Conservation (phyloP, 306 rosid species). For the Casuarina equisetifolia region DNA sequence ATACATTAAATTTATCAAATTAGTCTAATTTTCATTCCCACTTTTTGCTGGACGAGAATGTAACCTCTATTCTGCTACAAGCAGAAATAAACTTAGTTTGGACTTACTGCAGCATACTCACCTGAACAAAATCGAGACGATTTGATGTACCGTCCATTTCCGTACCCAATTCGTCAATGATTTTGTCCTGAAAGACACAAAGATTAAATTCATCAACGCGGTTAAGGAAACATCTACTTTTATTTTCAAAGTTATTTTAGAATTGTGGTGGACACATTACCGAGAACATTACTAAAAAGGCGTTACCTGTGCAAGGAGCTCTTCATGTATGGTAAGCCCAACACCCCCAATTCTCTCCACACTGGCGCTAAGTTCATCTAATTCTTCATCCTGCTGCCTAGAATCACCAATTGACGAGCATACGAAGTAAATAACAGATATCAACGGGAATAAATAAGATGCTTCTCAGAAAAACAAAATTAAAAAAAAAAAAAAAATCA, state of each 20-base stretch:
- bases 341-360: slow-evolving; percentile 96
- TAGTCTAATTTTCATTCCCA: not conserved
- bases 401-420: slow-evolving; percentile 25
- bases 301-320: slow-evolving; percentile 82
- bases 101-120: slow-evolving; percentile 45
- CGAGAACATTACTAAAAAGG: slow-evolving; percentile 15
- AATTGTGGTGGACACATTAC: not conserved
- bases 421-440: slow-evolving; percentile 29
- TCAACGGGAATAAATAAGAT: not conserved
- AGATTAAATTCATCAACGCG: slow-evolving; percentile 14
- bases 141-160: slow-evolving; percentile 96
- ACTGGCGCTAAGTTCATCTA: slow-evolving; percentile 90
- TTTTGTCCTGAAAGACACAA: slow-evolving; percentile 68
- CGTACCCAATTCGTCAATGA: slow-evolving; percentile 77
- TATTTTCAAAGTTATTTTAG: not conserved
- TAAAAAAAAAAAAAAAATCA: not conserved
- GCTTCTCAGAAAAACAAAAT: not conserved
- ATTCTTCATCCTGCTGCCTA: slow-evolving; percentile 94
- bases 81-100: slow-evolving; percentile 21
- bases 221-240: not conserved
- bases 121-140: slow-evolving; percentile 97
- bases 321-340: slow-evolving; percentile 96
- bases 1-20: not conserved
- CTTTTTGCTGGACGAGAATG: not conserved
- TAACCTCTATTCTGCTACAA: not conserved